Evolutionary conservation across 768 basidiomycete species (phyloP), one percentile per base, ranked within the genome.

Genomic region (Asterophora parasitica): DNA sequence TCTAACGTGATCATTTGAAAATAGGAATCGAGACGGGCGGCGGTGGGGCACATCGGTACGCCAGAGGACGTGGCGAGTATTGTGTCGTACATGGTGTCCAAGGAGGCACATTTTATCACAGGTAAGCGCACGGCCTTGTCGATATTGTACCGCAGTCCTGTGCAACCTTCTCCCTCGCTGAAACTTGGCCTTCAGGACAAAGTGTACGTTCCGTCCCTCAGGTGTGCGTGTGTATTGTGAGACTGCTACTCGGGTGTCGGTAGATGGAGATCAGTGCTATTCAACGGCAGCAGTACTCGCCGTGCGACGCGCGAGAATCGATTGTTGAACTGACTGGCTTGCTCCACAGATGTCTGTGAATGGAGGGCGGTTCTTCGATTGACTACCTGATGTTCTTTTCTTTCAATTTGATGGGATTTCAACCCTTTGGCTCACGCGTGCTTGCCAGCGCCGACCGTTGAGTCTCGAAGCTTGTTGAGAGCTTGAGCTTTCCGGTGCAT

Each of bases 51-150:
- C 30, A 46, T 44, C 15, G 50, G 48, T 12, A 47, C 31, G 4
- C 40, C 35, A 9, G 36, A 10, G 15, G 57, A 58, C 9, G 37
- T 59, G 19, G 57, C 57, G 0, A 48, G 43, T 26, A 23, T 59
- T 1, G 59, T 61, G 1, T 57, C 60, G 15, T 61, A 52, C 39
- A 46, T 61, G 13, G 60, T 42, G 7, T 58, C 58, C 4, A 52
- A 53, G 13, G 54, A 55, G n/a, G 50, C 57, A 1, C 44, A 37
- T 17, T 51, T 52, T 40, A 52, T 56, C 10, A 61, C 57, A 19
- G 59, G 59, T 55, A 39, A 11, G 32, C 23, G 5, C 7, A 8
- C 4, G n/a, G 10, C 30, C 12, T 7, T 10, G 17, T 23, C 13
- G 3, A 11, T 5, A n/a, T n/a, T n/a, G n/a, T n/a, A n/a, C n/a